Percentiles rank a stretch among this genome's conserved stretches.
Evolutionary conservation across 192 early-diverging fungal species (phyloP).

Genomic region (Entomortierella lignicola): DNA sequence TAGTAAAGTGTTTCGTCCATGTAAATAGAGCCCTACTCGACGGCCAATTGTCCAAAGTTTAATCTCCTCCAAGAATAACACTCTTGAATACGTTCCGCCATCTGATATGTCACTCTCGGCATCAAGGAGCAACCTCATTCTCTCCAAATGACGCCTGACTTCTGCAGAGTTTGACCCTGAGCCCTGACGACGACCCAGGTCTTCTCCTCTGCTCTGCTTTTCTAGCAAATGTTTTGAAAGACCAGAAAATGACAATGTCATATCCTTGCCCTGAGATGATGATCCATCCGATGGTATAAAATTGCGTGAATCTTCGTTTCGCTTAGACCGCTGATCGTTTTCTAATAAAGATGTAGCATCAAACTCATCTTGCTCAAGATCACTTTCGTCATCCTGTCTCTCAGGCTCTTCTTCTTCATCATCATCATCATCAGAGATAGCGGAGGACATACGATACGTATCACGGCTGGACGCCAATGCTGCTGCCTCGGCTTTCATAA

Average conservation of each 20-base stretch:
- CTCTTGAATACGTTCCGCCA: slow-evolving; percentile 37
- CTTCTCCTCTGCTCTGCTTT: slow-evolving; percentile 33
- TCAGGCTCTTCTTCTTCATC: slow-evolving; percentile 4
- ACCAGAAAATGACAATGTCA: slow-evolving; percentile 16
- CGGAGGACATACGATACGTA: slow-evolving; percentile 9
- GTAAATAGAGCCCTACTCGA: slow-evolving; percentile 33
- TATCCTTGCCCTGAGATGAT: slow-evolving; percentile 1
- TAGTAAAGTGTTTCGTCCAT: slow-evolving; percentile 9
- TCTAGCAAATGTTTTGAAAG: slow-evolving; percentile 22
- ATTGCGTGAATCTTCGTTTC: neutral
- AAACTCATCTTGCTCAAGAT: slow-evolving; percentile 20
- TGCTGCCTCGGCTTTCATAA: slow-evolving; percentile 16
- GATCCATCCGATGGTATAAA: neutral
- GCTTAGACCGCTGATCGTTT: neutral
- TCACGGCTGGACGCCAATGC: neutral
- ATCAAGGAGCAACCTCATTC: slow-evolving; percentile 45
- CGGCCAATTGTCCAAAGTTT: slow-evolving; percentile 49
- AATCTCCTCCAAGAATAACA: slow-evolving; percentile 47
- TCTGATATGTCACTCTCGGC: slow-evolving; percentile 45
- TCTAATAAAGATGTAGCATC: neutral
- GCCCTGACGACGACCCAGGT: slow-evolving; percentile 5
- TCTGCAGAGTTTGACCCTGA: slow-evolving; percentile 11
- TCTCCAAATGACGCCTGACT: slow-evolving; percentile 35
- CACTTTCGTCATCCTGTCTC: slow-evolving; percentile 23
- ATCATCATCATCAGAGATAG: slow-evolving; percentile 22